Evolutionary conservation across 805 yeast genomes (phyloP).

Genomic region (Saturnispora serradocipensis): DNA sequence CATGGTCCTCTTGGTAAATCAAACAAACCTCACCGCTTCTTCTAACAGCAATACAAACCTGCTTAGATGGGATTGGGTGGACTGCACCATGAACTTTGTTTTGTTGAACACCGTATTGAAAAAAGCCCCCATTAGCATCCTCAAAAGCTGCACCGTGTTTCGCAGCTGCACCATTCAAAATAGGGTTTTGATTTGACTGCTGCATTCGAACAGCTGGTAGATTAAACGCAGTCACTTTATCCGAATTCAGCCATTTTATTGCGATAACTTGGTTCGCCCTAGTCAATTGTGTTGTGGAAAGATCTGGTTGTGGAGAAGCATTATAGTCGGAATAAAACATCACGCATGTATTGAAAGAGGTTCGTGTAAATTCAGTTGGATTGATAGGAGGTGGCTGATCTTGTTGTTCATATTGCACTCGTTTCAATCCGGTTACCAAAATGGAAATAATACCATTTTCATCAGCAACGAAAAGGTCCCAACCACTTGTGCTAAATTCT

Average conservation of each 20-base stretch:
- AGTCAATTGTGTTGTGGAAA: conserved; percentile 10
- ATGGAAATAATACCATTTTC: conserved; percentile 56
- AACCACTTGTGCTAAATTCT: conserved; percentile 70
- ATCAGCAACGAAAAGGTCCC: conserved; percentile 77
- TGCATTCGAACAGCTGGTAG: conserved; percentile 44
- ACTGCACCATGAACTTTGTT: conserved; percentile 50
- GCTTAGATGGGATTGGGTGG: conserved; percentile 61
- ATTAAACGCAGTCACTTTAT: conserved; percentile 53
- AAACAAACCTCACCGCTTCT: conserved; percentile 50
- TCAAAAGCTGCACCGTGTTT: conserved; percentile 28
- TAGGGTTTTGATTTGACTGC: conserved; percentile 19
- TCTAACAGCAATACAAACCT: conserved; percentile 61
- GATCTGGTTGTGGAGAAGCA: conserved; percentile 18
- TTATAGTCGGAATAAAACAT: conserved; percentile 37
- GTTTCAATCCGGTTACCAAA: conserved; percentile 40
- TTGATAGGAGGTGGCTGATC: conserved; percentile 7
- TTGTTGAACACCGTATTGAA: conserved; percentile 50
- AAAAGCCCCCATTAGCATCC: conserved; percentile 29
- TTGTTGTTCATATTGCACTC: conserved; percentile 32
- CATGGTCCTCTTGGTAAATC: conserved; percentile 57
- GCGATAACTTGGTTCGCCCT: conserved; percentile 32
- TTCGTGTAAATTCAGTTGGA: conserved; percentile 32
- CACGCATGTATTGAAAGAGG: conserved; percentile 32
- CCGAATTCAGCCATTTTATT: conserved; percentile 66
- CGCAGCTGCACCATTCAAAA: conserved; percentile 29